A percentile compares a stretch with the other conserved stretches of the same genome.
Conservation (phyloP, 805 yeast species). For the Lipomyces spencermartinsiae region DNA sequence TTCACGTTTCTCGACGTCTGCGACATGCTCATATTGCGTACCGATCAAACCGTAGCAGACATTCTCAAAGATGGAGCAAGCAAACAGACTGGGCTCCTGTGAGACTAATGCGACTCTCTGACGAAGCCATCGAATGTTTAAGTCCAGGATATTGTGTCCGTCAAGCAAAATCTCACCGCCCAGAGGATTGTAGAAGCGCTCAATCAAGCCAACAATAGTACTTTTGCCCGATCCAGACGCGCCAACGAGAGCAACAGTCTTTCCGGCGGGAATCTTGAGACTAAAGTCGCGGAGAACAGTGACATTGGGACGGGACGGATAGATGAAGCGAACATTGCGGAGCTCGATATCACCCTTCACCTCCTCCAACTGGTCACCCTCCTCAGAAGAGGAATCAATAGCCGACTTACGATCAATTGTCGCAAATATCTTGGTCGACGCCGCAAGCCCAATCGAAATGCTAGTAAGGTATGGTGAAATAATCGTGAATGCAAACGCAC, state of each 20-base stretch:
- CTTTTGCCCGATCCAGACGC: constrained; percentile 96
- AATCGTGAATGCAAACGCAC: constrained; percentile 50
- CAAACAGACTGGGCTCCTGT: constrained; percentile 93
- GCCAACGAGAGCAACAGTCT: constrained; percentile 92
- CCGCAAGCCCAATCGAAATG: constrained; percentile 49
- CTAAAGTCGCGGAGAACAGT: constrained; percentile 79
- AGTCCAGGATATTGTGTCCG: constrained; percentile 77
- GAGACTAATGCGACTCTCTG: constrained; percentile 87
- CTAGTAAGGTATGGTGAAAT: constrained; percentile 50
- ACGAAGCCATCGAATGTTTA: constrained; percentile 78
- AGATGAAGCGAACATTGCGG: constrained; percentile 87
- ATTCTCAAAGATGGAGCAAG: constrained; percentile 83
- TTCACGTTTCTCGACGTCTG: constrained; percentile 48
- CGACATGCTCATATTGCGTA: constrained; percentile 43
- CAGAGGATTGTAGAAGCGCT: constrained; percentile 84
- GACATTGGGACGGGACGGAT: constrained; percentile 77
- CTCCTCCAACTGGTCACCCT: constrained; percentile 39
- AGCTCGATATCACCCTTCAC: constrained; percentile 72
- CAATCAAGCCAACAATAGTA: constrained; percentile 80
- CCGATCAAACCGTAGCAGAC: constrained; percentile 72
- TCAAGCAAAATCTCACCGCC: constrained; percentile 79
- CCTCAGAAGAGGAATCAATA: constrained; percentile 43
- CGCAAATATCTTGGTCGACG: constrained; percentile 49
- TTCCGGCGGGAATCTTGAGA: constrained; percentile 83
- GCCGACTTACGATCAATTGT: constrained; percentile 51